Conservation (phyloP, 108 stramenopile genomes). For the Nitzschia sp. region DNA sequence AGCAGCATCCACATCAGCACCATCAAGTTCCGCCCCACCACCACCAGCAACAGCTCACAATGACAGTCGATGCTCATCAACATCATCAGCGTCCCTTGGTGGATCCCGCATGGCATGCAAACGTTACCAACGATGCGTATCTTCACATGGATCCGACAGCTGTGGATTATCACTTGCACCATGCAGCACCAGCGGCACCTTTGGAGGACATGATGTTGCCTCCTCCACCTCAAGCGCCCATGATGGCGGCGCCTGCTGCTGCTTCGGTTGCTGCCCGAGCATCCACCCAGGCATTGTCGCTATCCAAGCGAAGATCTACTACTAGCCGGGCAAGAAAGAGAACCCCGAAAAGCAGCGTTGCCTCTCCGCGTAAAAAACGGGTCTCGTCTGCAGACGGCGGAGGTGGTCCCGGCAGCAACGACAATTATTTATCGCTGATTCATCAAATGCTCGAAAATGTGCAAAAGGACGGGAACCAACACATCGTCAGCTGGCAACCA, state of each 20-base stretch:
- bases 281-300: not conserved
- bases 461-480: constrained; percentile 44
- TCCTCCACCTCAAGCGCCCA: not conserved
- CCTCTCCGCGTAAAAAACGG: no score
- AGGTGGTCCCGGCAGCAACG: not conserved
- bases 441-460: constrained; percentile 71
- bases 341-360: not conserved
- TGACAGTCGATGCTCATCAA: not conserved
- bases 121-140: not conserved
- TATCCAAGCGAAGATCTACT: not conserved
- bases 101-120: not conserved
- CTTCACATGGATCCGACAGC: not conserved
- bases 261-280: not conserved
- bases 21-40: not conserved
- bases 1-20: not conserved
- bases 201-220: not conserved
- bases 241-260: not conserved
- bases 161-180: constrained; percentile 1
- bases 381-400: not conserved
- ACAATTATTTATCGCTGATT: constrained; percentile 65
- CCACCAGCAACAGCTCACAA: not conserved
- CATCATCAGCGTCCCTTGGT: not conserved
- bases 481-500: constrained; percentile 77
- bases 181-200: not conserved
- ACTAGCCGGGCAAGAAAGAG: not conserved